These are phyloP conservation scores for Filosporella fistucella DNA, from an alignment of 495 filamentous ascomycete species.

Conservation along the genomic window DNA sequence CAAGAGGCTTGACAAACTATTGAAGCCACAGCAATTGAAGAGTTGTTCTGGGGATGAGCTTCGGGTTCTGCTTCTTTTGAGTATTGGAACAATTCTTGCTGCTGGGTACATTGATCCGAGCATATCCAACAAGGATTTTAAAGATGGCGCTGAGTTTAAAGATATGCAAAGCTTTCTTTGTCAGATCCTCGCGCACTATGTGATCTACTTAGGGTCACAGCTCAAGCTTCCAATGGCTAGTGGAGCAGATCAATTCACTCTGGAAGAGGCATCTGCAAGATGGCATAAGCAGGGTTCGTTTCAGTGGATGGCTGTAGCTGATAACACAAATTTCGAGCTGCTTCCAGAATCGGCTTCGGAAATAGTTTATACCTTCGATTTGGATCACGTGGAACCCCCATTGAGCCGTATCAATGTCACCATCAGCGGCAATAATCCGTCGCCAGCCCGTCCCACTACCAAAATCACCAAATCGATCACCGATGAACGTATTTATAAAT, in stretches of 20 bases:
- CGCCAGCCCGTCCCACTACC: no score
- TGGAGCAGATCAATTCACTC: neutral
- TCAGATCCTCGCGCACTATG: conserved; percentile 32
- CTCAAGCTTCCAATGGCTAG: conserved; percentile 21
- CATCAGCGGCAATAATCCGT: no score
- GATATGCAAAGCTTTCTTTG: conserved; percentile 30
- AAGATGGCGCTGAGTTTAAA: neutral
- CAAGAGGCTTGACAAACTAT: neutral
- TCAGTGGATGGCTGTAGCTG: no score
- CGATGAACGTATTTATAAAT: no score
- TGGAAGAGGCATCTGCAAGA: neutral
- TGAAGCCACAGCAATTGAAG: conserved; percentile 2
- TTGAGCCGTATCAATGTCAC: no score
- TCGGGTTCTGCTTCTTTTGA: conserved; percentile 1
- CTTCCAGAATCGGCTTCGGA: no score
- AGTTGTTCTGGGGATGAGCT: neutral
- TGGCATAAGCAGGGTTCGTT: neutral
- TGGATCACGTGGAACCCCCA: no score
- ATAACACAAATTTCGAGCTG: no score
- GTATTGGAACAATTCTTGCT: conserved; percentile 10
- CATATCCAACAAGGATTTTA: no score
- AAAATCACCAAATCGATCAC: no score
- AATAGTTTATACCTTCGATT: no score
- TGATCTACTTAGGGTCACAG: conserved; percentile 28
- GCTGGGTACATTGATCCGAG: neutral